phyloP scores from a whole-genome alignment of 352 stramenopile genomes.

The Pythium sukuiense region DNA sequence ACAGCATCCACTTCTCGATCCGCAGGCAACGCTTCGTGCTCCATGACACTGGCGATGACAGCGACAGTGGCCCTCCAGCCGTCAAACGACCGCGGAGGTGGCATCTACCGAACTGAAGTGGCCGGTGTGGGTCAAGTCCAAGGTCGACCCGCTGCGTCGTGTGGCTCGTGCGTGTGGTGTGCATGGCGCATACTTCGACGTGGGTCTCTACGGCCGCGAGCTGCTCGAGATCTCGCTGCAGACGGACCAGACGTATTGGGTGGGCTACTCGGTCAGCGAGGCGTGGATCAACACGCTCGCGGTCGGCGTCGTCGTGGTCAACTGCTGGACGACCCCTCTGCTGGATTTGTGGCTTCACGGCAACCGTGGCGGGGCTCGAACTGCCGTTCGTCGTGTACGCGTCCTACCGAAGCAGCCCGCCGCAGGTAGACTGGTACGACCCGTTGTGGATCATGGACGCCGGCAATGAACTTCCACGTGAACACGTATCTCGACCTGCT shows the following conservation, averaged over 20 bases:
- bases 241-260: conserved; percentile 26
- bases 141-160: neutral
- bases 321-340: conserved; percentile 48
- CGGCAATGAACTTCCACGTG: conserved; percentile 21
- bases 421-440: conserved; percentile 12
- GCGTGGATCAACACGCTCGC: conserved; percentile 27
- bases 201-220: conserved; percentile 18
- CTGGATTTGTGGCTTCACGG: conserved; percentile 21
- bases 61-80: neutral
- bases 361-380: neutral
- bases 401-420: conserved; percentile 10
- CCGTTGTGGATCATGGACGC: conserved; percentile 11
- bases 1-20: conserved; percentile 4
- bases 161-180: neutral
- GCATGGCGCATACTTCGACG: conserved; percentile 8
- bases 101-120: neutral
- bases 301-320: conserved; percentile 29
- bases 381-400: conserved; percentile 17
- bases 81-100: neutral
- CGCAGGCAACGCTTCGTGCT: conserved; percentile 4
- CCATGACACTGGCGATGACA: neutral
- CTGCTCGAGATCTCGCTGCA: conserved; percentile 24
- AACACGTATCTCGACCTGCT: conserved; percentile 18
- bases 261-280: conserved; percentile 24
- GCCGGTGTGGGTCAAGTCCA: neutral